These are phyloP conservation scores for Pseudogymnoascus sp. DNA, from an alignment of 2,329 filamentous ascomycete species.

Conservation along the genomic window DNA sequence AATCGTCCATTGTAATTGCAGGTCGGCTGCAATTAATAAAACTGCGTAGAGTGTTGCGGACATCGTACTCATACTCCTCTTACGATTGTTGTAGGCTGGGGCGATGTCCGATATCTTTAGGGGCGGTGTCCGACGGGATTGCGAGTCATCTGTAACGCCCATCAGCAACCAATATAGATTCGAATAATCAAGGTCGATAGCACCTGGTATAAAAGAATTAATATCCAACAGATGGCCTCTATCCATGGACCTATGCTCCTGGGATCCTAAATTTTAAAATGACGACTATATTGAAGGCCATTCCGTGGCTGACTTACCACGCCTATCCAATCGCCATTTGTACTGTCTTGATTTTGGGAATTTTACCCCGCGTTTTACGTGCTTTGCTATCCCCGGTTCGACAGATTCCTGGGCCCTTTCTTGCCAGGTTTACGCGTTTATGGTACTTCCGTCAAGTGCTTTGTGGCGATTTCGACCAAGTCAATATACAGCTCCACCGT, in stretches of 20 bases:
- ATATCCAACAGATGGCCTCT: neutral
- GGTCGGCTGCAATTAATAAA: neutral
- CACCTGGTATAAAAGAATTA: neutral
- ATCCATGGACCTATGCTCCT: neutral
- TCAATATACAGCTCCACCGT: conserved; percentile 33
- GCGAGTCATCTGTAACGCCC: neutral
- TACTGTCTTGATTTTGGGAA: neutral
- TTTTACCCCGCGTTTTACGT: neutral
- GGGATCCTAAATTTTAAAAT: neutral
- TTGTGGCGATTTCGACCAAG: conserved; percentile 30
- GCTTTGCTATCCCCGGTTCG: conserved; percentile 26
- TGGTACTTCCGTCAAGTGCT: conserved; percentile 35
- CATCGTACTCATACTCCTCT: neutral
- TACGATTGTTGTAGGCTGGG: neutral
- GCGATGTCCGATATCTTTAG: neutral
- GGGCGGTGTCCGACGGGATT: neutral
- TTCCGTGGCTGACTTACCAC: neutral
- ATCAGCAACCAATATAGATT: neutral
- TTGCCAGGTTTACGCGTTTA: conserved; percentile 34
- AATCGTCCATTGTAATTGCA: neutral
- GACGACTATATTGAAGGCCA: neutral
- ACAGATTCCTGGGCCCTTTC: conserved; percentile 36
- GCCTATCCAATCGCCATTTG: neutral
- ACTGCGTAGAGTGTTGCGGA: neutral
- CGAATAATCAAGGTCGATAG: neutral